Base-by-base conservation (phyloP, 2,329 filamentous ascomycete genomes). In the Herpotrichia juniperi region DNA sequence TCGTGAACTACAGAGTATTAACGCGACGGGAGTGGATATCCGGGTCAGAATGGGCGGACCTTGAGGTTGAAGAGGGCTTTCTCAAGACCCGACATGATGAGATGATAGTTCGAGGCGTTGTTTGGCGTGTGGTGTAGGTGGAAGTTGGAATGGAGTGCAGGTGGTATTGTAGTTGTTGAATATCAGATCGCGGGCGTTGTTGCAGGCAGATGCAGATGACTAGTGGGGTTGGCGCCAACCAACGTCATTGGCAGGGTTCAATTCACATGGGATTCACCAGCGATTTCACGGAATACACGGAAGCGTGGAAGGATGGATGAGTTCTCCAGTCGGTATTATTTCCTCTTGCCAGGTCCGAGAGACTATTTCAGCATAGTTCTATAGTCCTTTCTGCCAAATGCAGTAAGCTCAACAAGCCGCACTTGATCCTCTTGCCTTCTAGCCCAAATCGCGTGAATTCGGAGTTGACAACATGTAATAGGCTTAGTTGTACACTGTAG, bases 41-140 rank as follows among this genome's bases (percentile, higher is more conserved):
- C 17, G 50, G 17, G 43, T 17, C 25, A 22, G 24, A 4, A 25
- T 2, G 14, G 19, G 54, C 69, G 37, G 53, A 83, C 83, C 77
- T 85, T 86, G 54, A 86, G 76, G 67, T 85, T 85, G 74, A 85
- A 84, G 34, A 85, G 79, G 21, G 83, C 81, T 66, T 85, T 85
- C 68, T 85, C 83, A 50, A 85, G 79, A 54, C 83, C 83, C 26
- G 83, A 85, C 83, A 85, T 85, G 51, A 43, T 67, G 61, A 35
- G 40, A 11, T n/a, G 22, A 16, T 49, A 30, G 31, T 46, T 22
- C 43, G 37, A 31, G 11, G 21, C 26, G 28, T 26, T 11, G 9
- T 12, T 46, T 14, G 43, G 21, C 26, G 45, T 19, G 40, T 4
- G 44, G 40, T 45, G 49, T 28, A 43, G 54, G 57, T 21, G 46